These are phyloP conservation scores for Clavispora vitiphila DNA, from an alignment of 805 yeast genomes.

Conservation along the genomic window DNA sequence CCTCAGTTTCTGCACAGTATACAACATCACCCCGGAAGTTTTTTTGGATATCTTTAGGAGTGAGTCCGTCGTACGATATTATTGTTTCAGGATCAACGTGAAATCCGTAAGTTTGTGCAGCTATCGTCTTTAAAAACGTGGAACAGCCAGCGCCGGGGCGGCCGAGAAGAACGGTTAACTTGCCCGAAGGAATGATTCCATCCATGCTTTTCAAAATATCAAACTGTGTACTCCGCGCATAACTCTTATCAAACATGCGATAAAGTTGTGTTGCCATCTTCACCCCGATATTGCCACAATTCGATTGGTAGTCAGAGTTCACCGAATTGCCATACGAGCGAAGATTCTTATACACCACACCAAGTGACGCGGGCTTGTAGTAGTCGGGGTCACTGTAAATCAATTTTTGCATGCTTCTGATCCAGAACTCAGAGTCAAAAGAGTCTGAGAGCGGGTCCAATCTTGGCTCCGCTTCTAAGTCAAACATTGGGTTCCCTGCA, in stretches of 20 bases:
- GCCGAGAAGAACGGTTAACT: slow-evolving; percentile 37
- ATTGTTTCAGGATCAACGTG: slow-evolving; percentile 27
- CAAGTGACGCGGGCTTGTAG: slow-evolving; percentile 12
- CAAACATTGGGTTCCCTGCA: slow-evolving; percentile 2
- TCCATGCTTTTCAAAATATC: slow-evolving; percentile 33
- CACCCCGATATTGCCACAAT: slow-evolving; percentile 6
- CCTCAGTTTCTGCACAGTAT: slow-evolving; percentile 50
- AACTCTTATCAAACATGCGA: not conserved
- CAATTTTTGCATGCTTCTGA: slow-evolving; percentile 8
- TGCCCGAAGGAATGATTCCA: slow-evolving; percentile 34
- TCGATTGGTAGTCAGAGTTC: slow-evolving; percentile 13
- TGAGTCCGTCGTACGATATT: slow-evolving; percentile 32
- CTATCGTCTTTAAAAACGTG: slow-evolving; percentile 35
- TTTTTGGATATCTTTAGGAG: slow-evolving; percentile 23
- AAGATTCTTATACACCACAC: slow-evolving; percentile 12
- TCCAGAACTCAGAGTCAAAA: slow-evolving; percentile 11
- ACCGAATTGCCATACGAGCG: slow-evolving; percentile 11
- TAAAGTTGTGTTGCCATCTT: slow-evolving; percentile 1
- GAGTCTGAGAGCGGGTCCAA: slow-evolving; percentile 10
- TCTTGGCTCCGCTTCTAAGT: slow-evolving; percentile 3
- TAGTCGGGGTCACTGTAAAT: slow-evolving; percentile 9
- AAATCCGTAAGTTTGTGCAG: slow-evolving; percentile 35
- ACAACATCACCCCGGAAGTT: slow-evolving; percentile 35
- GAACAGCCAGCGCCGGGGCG: slow-evolving; percentile 42
- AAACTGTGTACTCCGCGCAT: slow-evolving; percentile 7